Base-by-base conservation (phyloP, 1,284 basidiomycete genomes). In the Wolfiporia cocos region DNA sequence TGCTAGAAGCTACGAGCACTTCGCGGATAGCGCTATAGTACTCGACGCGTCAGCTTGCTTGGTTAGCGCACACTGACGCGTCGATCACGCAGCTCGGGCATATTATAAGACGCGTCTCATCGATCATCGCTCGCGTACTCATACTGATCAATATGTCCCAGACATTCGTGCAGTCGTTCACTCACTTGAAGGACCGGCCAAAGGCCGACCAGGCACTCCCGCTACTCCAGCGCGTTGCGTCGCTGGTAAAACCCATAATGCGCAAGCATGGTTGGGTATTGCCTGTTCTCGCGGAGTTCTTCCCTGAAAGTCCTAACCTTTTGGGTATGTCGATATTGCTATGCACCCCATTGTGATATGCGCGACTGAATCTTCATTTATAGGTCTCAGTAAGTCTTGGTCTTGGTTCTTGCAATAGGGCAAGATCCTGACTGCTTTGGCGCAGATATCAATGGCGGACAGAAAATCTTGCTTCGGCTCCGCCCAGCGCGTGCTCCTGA, bases 241-340 rank as follows among this genome's bases (percentile, higher is more conserved):
- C 83, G 12, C 71, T 89, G 39, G 89, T 92, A 34, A 92, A 92
- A 60, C 91, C 91, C 3, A 88, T 94, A 52, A 93, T 93, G 91
- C 69, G 78, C 46, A 89, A 84, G 52, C 81, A 83, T 51, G 66
- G 66, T 5, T 93, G 90, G 90, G 70, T 74, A 24, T 70, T 95
- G 6, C 89, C 89, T n/a, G 72, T 78, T 0, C 74, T 94, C 12
- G 72, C 83, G 11, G 92, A 95, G 61, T 93, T 94, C 70, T 86
- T 89, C 51, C 92, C 91, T 1, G 73, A 81, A 10, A 76, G 79
- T 43, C 74, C 80, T 0, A 78, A 74, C 53, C 66, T 94, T 14
- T 65, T 92, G 26, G 91, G 88, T 84, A 53, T 58, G 81, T 58
- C 22, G 10, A 21, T 28, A 17, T n/a, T n/a, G n/a, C n/a, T n/a